Evolutionary conservation across 2,329 filamentous ascomycete species (phyloP), one percentile per base, ranked within the genome.

Genomic region (Ophiostoma australiae): DNA sequence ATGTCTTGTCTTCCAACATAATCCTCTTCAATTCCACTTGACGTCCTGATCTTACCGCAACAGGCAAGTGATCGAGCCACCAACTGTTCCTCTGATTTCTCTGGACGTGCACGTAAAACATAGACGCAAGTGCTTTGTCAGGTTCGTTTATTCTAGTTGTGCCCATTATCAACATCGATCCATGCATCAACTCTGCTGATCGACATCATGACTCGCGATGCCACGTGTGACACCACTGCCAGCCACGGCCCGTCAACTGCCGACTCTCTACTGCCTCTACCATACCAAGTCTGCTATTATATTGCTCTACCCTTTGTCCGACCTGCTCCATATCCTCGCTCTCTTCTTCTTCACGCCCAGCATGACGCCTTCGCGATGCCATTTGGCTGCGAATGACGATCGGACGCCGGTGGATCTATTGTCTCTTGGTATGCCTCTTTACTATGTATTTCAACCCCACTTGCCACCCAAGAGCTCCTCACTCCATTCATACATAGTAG

Each of bases 331-430:
- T n/a, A n/a, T n/a, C n/a, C n/a, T n/a, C n/a, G n/a, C n/a, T n/a
- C n/a, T n/a, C n/a, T 7, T 11, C n/a, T 23, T 55, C 11, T 17
- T 20, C 6, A 31, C 27, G 52, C 52, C 52, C 52, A 58, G 52
- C 52, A 58, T 58, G 13, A 35, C 58, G 58, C 31, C 58, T 63
- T 63, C 58, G 35, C 58, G 58, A 35, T 63, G 58, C 58, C 58
- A 63, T 63, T 35, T 63, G 58, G 58, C 31, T n/a, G 10, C 11
- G 58, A 35, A 63, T 65, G 58, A 33, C 23, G 52, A 58, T 27
- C 52, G 27, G 52, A 15, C 23, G 44, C 15, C 44, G 15, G 52
- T 55, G n/a, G 52, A 58, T 27, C 4, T 58, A 27, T 13, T 58
- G 27, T 31, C 27, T 31, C 27, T 31, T 31, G 27, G 27, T 31